A percentile compares a stretch with the other conserved stretches of the same genome.
Conservation (phyloP, 2,329 filamentous ascomycete species). For the Talaromyces sp. region DNA sequence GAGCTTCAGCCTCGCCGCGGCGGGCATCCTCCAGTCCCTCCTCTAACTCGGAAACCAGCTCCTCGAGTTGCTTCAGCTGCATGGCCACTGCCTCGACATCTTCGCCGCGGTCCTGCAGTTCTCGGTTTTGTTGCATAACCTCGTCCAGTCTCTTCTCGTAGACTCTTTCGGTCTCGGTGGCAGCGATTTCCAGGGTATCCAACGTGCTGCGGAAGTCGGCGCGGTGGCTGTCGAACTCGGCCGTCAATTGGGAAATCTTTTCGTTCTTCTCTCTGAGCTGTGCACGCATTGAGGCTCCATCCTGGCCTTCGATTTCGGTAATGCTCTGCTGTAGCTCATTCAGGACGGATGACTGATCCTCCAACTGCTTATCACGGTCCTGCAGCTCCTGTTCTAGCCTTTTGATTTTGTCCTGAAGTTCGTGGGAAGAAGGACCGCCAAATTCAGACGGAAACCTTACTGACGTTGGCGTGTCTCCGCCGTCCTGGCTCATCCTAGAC, state of each 20-base stretch:
- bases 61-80: conserved; percentile 92
- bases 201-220: conserved; percentile 97
- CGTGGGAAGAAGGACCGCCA: conserved; percentile 21
- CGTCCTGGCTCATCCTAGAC: conserved; percentile 36
- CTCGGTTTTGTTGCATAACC: conserved; percentile 74
- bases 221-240: conserved; percentile 90
- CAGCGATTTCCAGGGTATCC: conserved; percentile 91
- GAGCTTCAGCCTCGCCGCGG: conserved; percentile 88
- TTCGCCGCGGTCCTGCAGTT: conserved; percentile 74
- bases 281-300: conserved; percentile 71
- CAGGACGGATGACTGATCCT: conserved; percentile 76
- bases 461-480: conserved; percentile 25
- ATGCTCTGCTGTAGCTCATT: conserved; percentile 87
- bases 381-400: conserved; percentile 69
- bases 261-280: conserved; percentile 92
- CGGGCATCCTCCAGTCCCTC: conserved; percentile 94
- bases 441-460: conserved; percentile 5
- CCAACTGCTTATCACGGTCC: conserved; percentile 81
- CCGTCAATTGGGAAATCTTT: conserved; percentile 85
- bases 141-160: conserved; percentile 64
- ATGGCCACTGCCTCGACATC: conserved; percentile 88
- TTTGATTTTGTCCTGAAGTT: conserved; percentile 67
- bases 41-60: conserved; percentile 92
- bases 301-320: conserved; percentile 76
- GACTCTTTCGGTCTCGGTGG: conserved; percentile 87